These are phyloP conservation scores for Blepharisma japonicum DNA, from an alignment of 73 alveolate genomes.

Conservation along the genomic window DNA sequence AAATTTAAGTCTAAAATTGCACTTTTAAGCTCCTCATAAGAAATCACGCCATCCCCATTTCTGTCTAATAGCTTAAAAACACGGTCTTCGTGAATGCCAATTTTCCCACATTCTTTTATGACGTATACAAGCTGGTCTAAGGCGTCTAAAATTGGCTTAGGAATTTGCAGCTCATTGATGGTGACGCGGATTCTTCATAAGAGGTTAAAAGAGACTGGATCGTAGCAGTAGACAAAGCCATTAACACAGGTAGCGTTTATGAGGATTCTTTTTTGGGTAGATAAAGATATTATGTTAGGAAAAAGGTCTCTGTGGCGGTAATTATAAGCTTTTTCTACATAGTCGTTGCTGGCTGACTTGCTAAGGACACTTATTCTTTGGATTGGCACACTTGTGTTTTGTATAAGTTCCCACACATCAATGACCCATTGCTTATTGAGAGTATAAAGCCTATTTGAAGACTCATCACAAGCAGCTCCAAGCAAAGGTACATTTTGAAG, in stretches of 20 bases:
- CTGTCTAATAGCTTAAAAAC: slow-evolving; percentile 38
- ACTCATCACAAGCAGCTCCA: slow-evolving; percentile 50
- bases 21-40: slow-evolving; percentile 39
- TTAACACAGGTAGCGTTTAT: slow-evolving; percentile 62
- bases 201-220: slow-evolving; percentile 57
- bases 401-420: slow-evolving; percentile 57
- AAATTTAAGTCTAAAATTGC: not conserved
- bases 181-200: slow-evolving; percentile 37
- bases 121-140: not conserved
- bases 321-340: slow-evolving; percentile 36
- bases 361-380: slow-evolving; percentile 47
- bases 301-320: slow-evolving; percentile 39
- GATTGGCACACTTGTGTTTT: slow-evolving; percentile 42
- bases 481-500: slow-evolving; percentile 47
- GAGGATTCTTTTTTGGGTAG: slow-evolving; percentile 38
- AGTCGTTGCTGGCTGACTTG: slow-evolving; percentile 43
- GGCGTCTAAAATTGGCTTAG: slow-evolving; percentile 4
- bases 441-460: slow-evolving; percentile 47
- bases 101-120: not conserved
- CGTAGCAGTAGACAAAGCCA: slow-evolving; percentile 53
- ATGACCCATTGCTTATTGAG: slow-evolving; percentile 51
- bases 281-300: slow-evolving; percentile 45
- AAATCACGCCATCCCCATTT: slow-evolving; percentile 41
- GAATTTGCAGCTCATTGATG: not conserved
- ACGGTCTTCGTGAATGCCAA: slow-evolving; percentile 17